Base-by-base conservation (phyloP, 192 early-diverging fungal species). In the Backusella liffmaniae region DNA sequence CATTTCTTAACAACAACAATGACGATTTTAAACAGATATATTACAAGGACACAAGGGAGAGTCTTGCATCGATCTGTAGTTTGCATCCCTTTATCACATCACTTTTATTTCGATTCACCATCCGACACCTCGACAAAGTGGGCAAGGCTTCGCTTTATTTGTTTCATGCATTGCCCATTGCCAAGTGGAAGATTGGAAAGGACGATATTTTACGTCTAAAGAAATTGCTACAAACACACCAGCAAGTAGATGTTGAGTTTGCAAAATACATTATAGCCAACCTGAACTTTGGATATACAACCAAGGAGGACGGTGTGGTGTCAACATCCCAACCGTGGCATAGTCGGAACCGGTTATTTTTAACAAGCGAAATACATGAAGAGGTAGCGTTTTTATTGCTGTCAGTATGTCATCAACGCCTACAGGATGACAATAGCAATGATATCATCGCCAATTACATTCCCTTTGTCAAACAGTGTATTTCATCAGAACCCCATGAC, bases 11-110 rank as follows among this genome's bases (percentile, higher is more conserved):
- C 42, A 44, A 13, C 12, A 13, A 44, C 42, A 44, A 44, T n/a
- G 80, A 87, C 65, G 34, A 82, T 66, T 68, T 84, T 10, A 65
- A 77, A 49, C 69, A 76, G 5, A 72, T 81, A 39, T 77, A 81
- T 18, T 83, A 80, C 34, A 87, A 87, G 32, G 80, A 83, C 21
- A 71, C 78, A 0, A 78, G 84, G 26, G 84, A 87, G 73, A 76
- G 75, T 13, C 66, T 85, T 30, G 72, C 77, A 30, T 74, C 79
- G 6, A 73, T 87, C n/a, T 85, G 84, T 62, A 75, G 70, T 5
- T 42, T 59, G 0, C 77, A 82, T 35, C 77, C 84, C 0, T 44
- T 71, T 2, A 66, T 77, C 1, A 71, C 84, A 1, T 82, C 80
- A 0, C 79, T 78, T 21, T 39, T 85, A 0, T 53, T 87, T 5